Evolutionary conservation across 768 basidiomycete species (phyloP).

Genomic region (Boletus rufocinnamomeus): DNA sequence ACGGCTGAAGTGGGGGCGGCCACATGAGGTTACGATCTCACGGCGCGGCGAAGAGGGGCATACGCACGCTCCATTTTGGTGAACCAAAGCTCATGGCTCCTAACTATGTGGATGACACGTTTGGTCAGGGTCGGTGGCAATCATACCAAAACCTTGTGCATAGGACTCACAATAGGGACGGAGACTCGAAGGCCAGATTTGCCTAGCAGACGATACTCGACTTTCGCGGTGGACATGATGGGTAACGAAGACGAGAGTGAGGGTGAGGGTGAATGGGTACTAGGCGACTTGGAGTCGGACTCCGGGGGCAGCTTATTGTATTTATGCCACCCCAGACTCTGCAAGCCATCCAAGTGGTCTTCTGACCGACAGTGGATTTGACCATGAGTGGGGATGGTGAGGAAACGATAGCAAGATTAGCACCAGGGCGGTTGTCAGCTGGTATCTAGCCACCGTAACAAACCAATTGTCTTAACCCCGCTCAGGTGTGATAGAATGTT

Average conservation of each 20-base stretch:
- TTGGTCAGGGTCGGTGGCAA: neutral
- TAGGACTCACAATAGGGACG: conserved; percentile 34
- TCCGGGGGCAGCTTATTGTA: neutral
- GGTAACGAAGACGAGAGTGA: neutral
- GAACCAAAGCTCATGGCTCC: conserved; percentile 33
- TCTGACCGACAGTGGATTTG: neutral
- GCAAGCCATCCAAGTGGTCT: neutral
- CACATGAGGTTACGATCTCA: neutral
- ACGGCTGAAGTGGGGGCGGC: conserved; percentile 14
- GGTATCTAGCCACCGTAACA: neutral
- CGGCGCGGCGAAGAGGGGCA: neutral
- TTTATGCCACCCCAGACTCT: neutral
- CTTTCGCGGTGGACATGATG: conserved; percentile 13
- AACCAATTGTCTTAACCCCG: neutral
- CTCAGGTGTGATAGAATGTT: neutral
- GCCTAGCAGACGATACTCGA: conserved; percentile 30
- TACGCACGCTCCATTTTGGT: conserved; percentile 31
- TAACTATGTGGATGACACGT: conserved; percentile 13
- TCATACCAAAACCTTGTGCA: neutral
- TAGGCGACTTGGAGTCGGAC: neutral
- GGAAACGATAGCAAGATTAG: neutral
- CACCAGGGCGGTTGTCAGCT: neutral
- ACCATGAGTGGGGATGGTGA: neutral
- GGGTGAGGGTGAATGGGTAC: neutral
- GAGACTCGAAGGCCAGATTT: conserved; percentile 34